phyloP scores from a whole-genome alignment of 768 basidiomycete species.

The Infundibulicybe gibba region DNA sequence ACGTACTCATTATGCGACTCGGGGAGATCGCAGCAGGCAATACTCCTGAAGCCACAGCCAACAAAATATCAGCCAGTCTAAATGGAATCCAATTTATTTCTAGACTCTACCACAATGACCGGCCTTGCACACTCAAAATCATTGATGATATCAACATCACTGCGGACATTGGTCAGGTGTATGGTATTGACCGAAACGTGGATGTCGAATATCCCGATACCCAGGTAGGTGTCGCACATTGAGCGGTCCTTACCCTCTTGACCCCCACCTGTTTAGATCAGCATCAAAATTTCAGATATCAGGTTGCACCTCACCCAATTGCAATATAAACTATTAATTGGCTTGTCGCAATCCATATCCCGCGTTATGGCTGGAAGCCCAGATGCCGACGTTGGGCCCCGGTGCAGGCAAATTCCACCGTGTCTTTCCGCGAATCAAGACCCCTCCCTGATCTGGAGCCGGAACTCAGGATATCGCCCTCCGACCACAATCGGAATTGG shows the following conservation, averaged over 20 bases:
- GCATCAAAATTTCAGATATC: conserved; percentile 77
- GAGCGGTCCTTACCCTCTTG: neutral
- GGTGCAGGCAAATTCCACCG: conserved; percentile 22
- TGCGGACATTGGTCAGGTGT: conserved; percentile 64
- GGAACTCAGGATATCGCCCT: conserved; percentile 41
- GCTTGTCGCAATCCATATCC: conserved; percentile 65
- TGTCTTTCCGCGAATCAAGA: conserved; percentile 10
- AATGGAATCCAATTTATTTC: conserved; percentile 83
- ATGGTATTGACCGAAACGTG: conserved; percentile 45
- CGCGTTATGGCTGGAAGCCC: conserved; percentile 50
- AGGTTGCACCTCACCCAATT: conserved; percentile 79
- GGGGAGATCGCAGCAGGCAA: conserved; percentile 89
- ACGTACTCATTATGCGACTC: conserved; percentile 76
- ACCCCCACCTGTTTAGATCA: conserved; percentile 43
- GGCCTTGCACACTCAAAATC: conserved; percentile 67
- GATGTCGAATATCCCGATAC: conserved; percentile 64
- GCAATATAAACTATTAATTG: conserved; percentile 74
- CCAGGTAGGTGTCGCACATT: conserved; percentile 45
- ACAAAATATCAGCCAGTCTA: conserved; percentile 71
- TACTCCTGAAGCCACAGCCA: conserved; percentile 51
- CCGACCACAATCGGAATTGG: conserved; percentile 39
- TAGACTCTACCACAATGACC: conserved; percentile 45
- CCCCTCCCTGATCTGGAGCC: conserved; percentile 41
- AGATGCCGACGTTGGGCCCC: conserved; percentile 24
- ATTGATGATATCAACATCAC: conserved; percentile 85